A percentile compares a stretch with the other conserved stretches of the same genome.
phyloP scores from a whole-genome alignment of 768 basidiomycete genomes.

The Rhodotorula babjevae region DNA sequence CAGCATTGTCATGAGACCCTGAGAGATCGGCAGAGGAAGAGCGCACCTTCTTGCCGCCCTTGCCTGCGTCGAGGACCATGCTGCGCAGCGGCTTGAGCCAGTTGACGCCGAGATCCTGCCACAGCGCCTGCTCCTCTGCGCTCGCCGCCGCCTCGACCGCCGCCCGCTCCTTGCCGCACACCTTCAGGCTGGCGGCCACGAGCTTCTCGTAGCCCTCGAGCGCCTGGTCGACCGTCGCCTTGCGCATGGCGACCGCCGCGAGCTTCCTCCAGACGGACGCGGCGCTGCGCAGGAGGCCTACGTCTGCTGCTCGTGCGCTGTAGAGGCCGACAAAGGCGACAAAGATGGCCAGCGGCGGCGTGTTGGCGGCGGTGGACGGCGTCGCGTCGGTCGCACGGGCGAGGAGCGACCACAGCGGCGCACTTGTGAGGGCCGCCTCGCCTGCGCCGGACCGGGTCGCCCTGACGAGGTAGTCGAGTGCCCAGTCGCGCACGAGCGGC shows the following conservation, averaged over 20 bases:
- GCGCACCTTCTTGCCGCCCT: slow-evolving; percentile 37
- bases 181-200: background rate
- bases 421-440: background rate
- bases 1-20: background rate
- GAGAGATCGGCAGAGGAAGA: background rate
- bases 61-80: slow-evolving; percentile 20
- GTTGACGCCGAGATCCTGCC: slow-evolving; percentile 20
- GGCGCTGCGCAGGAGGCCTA: background rate
- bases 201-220: slow-evolving; percentile 34
- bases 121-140: background rate
- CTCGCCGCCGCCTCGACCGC: background rate
- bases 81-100: slow-evolving; percentile 24
- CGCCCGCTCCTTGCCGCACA: background rate
- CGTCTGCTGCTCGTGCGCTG: no score
- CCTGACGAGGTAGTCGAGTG: slow-evolving; percentile 13
- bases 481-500: slow-evolving; percentile 21
- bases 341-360: slow-evolving; percentile 17
- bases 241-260: slow-evolving; percentile 19
- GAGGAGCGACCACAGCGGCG: slow-evolving; percentile 14
- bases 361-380: background rate
- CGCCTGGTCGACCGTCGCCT: slow-evolving; percentile 27
- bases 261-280: slow-evolving; percentile 7
- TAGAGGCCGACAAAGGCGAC: slow-evolving; percentile 14
- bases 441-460: background rate
- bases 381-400: background rate